Evolutionary conservation across 192 early-diverging fungal genomes (phyloP).

Genomic region (Podila epigama): DNA sequence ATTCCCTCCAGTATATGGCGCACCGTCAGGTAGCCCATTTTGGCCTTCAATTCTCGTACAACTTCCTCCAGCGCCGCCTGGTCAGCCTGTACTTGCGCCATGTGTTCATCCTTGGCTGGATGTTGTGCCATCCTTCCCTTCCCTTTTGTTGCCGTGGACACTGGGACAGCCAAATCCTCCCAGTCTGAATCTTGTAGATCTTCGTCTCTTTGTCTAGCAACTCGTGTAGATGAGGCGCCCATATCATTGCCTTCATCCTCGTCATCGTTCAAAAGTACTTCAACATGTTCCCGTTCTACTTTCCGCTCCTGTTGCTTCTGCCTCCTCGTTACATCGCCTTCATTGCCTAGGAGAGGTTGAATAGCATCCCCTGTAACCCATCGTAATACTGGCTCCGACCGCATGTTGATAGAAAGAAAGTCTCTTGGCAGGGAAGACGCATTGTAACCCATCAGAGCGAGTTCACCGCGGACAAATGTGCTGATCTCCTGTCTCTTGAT

Average conservation of each 20-base stretch:
- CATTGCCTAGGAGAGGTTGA: neutral
- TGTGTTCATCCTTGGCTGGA: neutral
- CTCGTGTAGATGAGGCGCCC: neutral
- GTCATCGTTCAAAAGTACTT: neutral
- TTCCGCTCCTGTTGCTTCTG: neutral
- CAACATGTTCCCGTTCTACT: neutral
- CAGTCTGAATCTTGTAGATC: slow-evolving; percentile 10
- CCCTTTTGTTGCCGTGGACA: neutral
- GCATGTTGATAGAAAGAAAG: slow-evolving; percentile 28
- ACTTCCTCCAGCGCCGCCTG: neutral
- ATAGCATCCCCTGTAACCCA: slow-evolving; percentile 14
- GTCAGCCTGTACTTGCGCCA: no score
- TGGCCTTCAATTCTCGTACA: slow-evolving; percentile 6
- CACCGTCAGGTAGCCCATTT: slow-evolving; percentile 13
- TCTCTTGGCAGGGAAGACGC: slow-evolving; percentile 12
- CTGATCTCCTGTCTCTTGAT: slow-evolving; percentile 5
- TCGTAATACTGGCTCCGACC: slow-evolving; percentile 11
- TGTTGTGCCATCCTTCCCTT: neutral
- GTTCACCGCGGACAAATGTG: slow-evolving; percentile 14
- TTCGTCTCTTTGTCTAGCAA: neutral
- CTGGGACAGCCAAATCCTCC: slow-evolving; percentile 10
- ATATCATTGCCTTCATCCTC: neutral
- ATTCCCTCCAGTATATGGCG: slow-evolving; percentile 40
- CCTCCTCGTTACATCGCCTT: neutral
- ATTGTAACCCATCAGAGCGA: slow-evolving; percentile 27